Conservation (phyloP, 2,329 filamentous ascomycete species). For the Exophiala spinifera region DNA sequence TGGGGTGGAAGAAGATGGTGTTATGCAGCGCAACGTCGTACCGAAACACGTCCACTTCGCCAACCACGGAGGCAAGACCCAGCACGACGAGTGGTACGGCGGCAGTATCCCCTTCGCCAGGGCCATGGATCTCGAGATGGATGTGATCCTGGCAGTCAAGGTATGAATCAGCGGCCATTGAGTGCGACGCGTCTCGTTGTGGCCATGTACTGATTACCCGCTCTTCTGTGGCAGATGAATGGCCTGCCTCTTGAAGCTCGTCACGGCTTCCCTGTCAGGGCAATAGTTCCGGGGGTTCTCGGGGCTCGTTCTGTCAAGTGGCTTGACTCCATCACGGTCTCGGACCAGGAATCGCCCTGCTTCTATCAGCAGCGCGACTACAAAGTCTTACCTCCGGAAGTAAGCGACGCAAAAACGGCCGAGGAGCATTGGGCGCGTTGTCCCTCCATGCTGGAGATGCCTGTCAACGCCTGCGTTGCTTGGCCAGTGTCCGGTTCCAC, state of each 20-base stretch:
- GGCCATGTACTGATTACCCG: conserved; percentile 7
- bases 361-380: conserved; percentile 60
- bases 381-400: conserved; percentile 56
- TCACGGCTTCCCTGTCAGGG: conserved; percentile 53
- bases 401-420: conserved; percentile 47
- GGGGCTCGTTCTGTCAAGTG: conserved; percentile 57
- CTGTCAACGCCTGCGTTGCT: conserved; percentile 55
- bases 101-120: conserved; percentile 51
- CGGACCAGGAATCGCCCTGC: conserved; percentile 50
- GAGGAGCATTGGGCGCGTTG: conserved; percentile 52
- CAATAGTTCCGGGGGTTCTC: conserved; percentile 52
- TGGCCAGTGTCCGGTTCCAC: conserved; percentile 46
- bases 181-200: background rate
- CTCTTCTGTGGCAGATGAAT: conserved; percentile 44
- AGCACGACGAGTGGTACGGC: conserved; percentile 60
- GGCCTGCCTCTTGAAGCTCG: conserved; percentile 45
- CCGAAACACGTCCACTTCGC: conserved; percentile 54
- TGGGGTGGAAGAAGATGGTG: conserved; percentile 37
- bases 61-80: conserved; percentile 50
- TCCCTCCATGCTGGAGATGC: conserved; percentile 54
- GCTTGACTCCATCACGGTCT: conserved; percentile 54
- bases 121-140: conserved; percentile 43
- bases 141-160: conserved; percentile 50
- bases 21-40: conserved; percentile 29
- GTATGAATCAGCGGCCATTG: conserved; percentile 30